Evolutionary conservation across 208 protist genomes (phyloP), one percentile per base, ranked within the genome.

Genomic region (Trypanosoma vivax): DNA sequence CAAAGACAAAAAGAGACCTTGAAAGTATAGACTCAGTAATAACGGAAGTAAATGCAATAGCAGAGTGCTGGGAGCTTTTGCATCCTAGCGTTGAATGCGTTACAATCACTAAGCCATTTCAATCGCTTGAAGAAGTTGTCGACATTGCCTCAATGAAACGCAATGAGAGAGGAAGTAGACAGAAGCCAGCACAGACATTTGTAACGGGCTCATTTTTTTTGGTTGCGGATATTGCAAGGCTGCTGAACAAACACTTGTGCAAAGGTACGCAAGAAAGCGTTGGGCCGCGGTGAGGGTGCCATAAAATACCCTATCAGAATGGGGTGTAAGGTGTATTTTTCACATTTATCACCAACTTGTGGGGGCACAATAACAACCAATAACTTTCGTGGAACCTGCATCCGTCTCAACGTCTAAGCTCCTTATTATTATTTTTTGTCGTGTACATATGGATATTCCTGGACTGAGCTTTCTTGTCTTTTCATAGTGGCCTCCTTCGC

Each of bases 191-290:
- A 6, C 73, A 93, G 39, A 72, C 90, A 28, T 85, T 93, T 56
- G 73, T 89, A 25, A 83, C 73, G 34, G 86, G 86, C n/a, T 93
- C 86, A n/a, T 87, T 93, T 45, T 93, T 83, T 50, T 60, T 93
- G 16, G 60, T 93, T 9, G 73, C 70, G 5, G 78, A 93, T 43
- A 48, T 90, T 9, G 46, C 89, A 50, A 72, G 62, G 23, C 65
- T 92, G 23, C 30, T 81, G 14, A 38, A 60, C 5, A 30, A 19
- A 18, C 61, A 79, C 33, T 49, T 72, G 27, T 43, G 5, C 31
- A 27, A 37, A 35, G 30, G 29, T 1, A 14, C n/a, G 6, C 7
- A 27, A 9, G 9, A 34, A 5, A 50, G 14, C 19, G 30, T 19
- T 2, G 14, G n/a, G n/a, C n/a, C n/a, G n/a, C n/a, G n/a, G n/a